These are phyloP conservation scores for Naematelia aurantialba DNA, from an alignment of 768 basidiomycete genomes.

Conservation along the genomic window DNA sequence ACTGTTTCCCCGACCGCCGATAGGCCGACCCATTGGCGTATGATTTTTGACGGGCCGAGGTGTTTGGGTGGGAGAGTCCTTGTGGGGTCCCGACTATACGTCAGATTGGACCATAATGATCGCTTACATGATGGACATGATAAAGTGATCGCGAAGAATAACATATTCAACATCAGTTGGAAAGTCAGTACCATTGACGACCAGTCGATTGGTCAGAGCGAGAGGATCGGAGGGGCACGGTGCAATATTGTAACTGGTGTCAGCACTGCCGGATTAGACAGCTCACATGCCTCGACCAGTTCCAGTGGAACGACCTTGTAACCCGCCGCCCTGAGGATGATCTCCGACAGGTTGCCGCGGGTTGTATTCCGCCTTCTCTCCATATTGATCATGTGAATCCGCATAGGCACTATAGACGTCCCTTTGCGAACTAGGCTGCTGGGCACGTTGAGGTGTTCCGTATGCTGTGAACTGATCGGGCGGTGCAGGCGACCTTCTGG, in stretches of 20 bases:
- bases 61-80: slow-evolving; percentile 64
- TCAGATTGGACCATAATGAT: slow-evolving; percentile 1
- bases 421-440: slow-evolving; percentile 4
- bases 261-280: neutral
- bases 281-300: slow-evolving; percentile 33
- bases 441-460: slow-evolving; percentile 9
- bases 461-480: slow-evolving; percentile 7
- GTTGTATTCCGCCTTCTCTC: slow-evolving; percentile 34
- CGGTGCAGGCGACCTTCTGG: slow-evolving; percentile 19
- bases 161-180: slow-evolving; percentile 64
- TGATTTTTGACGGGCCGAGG: slow-evolving; percentile 71
- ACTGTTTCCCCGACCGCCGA: slow-evolving; percentile 73
- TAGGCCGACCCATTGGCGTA: slow-evolving; percentile 85
- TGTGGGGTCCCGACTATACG: slow-evolving; percentile 70
- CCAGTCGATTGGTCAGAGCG: slow-evolving; percentile 74
- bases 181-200: slow-evolving; percentile 77
- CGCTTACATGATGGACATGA: slow-evolving; percentile 69
- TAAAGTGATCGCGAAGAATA: slow-evolving; percentile 65
- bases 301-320: slow-evolving; percentile 12
- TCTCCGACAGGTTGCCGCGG: slow-evolving; percentile 9
- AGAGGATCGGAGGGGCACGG: slow-evolving; percentile 63
- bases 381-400: slow-evolving; percentile 21
- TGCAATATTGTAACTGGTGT: slow-evolving; percentile 54
- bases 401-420: slow-evolving; percentile 8
- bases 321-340: slow-evolving; percentile 13